These are phyloP conservation scores for Penicillium paradoxum DNA, from an alignment of 495 filamentous ascomycete genomes.

Conservation along the genomic window DNA sequence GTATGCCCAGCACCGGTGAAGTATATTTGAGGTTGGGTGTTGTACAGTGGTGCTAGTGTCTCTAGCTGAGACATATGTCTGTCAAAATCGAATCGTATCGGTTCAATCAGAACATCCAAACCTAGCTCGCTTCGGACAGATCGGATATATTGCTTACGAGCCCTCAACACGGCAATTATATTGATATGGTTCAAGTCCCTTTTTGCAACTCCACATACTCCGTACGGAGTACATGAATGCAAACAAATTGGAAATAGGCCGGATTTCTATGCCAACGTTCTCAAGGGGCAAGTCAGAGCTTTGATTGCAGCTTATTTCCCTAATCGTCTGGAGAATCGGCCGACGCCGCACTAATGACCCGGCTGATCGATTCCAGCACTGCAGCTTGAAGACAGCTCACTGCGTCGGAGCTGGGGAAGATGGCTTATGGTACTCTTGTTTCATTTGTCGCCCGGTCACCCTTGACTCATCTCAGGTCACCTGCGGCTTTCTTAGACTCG, in stretches of 20 bases:
- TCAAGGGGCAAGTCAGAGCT: neutral
- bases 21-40: neutral
- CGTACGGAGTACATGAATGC: neutral
- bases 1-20: neutral
- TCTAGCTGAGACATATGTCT: neutral
- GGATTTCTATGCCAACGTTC: neutral
- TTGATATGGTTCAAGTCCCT: neutral
- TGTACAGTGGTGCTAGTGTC: neutral
- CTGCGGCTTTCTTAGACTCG: slow-evolving; percentile 24
- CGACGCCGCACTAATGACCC: too few species aligned
- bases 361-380: neutral
- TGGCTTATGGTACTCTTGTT: slow-evolving; percentile 15
- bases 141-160: neutral
- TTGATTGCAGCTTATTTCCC: slow-evolving; percentile 2
- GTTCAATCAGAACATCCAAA: neutral
- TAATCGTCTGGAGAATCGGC: neutral
- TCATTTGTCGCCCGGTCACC: slow-evolving; percentile 22
- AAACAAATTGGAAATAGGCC: neutral
- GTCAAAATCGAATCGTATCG: too few species aligned
- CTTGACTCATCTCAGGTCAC: slow-evolving; percentile 28
- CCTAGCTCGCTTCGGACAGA: neutral
- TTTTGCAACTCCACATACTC: neutral
- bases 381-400: slow-evolving; percentile 1
- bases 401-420: neutral
- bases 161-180: neutral